These are phyloP conservation scores for Penicillium maclennaniae DNA, from an alignment of 495 filamentous ascomycete genomes.

Conservation along the genomic window DNA sequence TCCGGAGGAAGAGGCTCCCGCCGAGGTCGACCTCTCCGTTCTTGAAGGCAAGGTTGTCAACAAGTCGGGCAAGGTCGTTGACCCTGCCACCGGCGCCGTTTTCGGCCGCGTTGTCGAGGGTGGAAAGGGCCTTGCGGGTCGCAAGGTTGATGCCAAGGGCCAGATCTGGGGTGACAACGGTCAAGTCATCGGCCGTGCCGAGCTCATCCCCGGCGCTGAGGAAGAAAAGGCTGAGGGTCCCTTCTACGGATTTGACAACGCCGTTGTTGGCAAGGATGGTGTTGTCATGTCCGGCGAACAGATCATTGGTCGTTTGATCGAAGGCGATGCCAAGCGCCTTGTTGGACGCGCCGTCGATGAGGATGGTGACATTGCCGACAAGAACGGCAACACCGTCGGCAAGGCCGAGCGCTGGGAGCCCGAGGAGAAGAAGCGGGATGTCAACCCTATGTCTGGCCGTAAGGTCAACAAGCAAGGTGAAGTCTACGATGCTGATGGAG, in stretches of 20 bases:
- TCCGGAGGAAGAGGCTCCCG: slow-evolving; percentile 44
- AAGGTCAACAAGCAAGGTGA: slow-evolving; percentile 80
- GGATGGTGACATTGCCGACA: slow-evolving; percentile 78
- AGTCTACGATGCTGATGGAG: slow-evolving; percentile 75
- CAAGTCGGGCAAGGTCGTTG: slow-evolving; percentile 80
- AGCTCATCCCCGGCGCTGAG: slow-evolving; percentile 72
- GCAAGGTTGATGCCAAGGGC: slow-evolving; percentile 78
- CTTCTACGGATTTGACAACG: slow-evolving; percentile 72
- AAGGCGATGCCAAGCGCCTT: slow-evolving; percentile 68
- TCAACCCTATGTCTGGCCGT: slow-evolving; percentile 71
- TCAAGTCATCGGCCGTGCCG: slow-evolving; percentile 72
- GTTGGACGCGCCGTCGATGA: slow-evolving; percentile 74
- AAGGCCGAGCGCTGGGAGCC: slow-evolving; percentile 80
- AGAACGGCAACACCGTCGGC: slow-evolving; percentile 76
- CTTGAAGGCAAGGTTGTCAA: slow-evolving; percentile 83
- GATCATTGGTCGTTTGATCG: slow-evolving; percentile 68
- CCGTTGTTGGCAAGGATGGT: slow-evolving; percentile 72
- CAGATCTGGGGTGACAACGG: slow-evolving; percentile 79
- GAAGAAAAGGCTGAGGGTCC: slow-evolving; percentile 68
- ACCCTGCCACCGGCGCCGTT: slow-evolving; percentile 61
- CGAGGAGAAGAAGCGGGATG: slow-evolving; percentile 62
- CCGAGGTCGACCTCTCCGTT: slow-evolving; percentile 58
- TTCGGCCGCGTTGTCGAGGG: slow-evolving; percentile 74
- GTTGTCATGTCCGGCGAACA: slow-evolving; percentile 61
- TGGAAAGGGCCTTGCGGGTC: slow-evolving; percentile 66